A percentile compares a stretch with the other conserved stretches of the same genome.
These are phyloP conservation scores for Hypoxylon cercidicola DNA, from an alignment of 495 filamentous ascomycete genomes.

Conservation along the genomic window DNA sequence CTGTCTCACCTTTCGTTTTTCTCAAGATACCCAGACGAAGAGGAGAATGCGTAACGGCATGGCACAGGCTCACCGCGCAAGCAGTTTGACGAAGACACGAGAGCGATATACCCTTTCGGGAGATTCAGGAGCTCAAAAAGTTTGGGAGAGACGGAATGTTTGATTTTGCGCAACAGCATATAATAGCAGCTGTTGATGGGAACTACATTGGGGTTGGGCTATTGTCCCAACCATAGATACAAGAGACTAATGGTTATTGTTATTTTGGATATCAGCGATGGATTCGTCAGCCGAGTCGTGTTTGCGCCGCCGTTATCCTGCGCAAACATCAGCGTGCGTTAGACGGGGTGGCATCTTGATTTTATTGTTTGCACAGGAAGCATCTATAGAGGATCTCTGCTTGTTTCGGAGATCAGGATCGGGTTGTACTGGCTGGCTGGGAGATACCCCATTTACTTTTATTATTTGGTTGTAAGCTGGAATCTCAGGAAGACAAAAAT, in stretches of 20 bases:
- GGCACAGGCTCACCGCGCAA: conserved; percentile 37
- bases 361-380: conserved; percentile 26
- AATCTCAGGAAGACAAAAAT: conserved; percentile 40
- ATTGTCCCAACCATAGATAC: conserved; percentile 31
- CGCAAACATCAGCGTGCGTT: conserved; percentile 34
- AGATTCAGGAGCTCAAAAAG: conserved; percentile 42
- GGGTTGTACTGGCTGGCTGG: conserved; percentile 49
- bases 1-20: conserved; percentile 48
- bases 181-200: conserved; percentile 22
- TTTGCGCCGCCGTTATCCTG: conserved; percentile 34
- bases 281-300: conserved; percentile 35
- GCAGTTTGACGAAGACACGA: conserved; percentile 41
- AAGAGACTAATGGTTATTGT: conserved; percentile 43
- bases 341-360: conserved; percentile 33
- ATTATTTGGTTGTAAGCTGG: conserved; percentile 24
- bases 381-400: conserved; percentile 43
- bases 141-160: conserved; percentile 27
- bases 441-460: conserved; percentile 46
- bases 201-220: conserved; percentile 27
- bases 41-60: conserved; percentile 35
- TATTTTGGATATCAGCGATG: conserved; percentile 34
- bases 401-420: conserved; percentile 35
- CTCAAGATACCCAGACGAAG: conserved; percentile 46
- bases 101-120: conserved; percentile 43
- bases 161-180: conserved; percentile 27